Conservation (phyloP, 306 rosid genomes). For the Cicer pinnatifidum region DNA sequence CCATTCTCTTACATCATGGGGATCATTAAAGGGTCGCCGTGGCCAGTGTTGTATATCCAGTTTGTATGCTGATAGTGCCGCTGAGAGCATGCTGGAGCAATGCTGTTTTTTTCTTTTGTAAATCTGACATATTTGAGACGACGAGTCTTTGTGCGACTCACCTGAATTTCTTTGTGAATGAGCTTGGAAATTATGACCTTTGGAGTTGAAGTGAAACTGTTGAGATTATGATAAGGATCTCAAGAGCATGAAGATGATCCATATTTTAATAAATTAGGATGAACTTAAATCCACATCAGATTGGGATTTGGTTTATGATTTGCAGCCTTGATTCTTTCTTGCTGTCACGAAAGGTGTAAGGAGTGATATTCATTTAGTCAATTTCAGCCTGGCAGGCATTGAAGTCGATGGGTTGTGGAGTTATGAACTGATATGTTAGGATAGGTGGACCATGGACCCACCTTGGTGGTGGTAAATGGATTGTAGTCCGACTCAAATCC, state of each 20-base stretch:
- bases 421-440: background rate
- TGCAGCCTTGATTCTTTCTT: background rate
- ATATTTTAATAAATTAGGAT: too few species aligned
- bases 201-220: background rate
- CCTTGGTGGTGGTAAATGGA: background rate
- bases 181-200: background rate
- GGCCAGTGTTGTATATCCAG: background rate
- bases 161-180: background rate
- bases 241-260: too few species aligned
- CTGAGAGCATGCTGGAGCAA: background rate
- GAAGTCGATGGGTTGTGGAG: constrained; percentile 7
- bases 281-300: too few species aligned
- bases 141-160: background rate
- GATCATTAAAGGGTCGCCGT: background rate
- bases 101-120: background rate
- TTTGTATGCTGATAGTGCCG: background rate
- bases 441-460: background rate
- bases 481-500: background rate
- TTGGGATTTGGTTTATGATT: background rate
- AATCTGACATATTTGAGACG: background rate
- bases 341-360: background rate
- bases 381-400: background rate
- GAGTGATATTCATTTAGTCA: constrained; percentile 1
- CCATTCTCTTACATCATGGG: constrained; percentile 6
- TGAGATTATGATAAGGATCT: background rate